Percentiles rank a stretch among this genome's conserved stretches.
Conservation (phyloP, 768 basidiomycete genomes). For the Gymnopilus junonius region DNA sequence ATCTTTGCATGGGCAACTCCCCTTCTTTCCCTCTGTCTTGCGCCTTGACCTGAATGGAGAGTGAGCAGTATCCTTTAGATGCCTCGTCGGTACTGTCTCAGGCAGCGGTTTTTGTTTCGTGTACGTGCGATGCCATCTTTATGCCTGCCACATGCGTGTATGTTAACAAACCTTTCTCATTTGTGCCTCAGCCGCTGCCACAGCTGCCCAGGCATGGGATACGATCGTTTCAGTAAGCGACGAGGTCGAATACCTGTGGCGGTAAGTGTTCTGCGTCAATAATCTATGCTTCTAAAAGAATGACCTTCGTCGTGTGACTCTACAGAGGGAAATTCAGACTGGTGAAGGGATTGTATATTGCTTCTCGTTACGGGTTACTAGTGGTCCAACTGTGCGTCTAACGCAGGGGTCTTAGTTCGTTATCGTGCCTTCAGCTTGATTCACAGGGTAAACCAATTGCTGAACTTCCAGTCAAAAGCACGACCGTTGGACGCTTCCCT, state of each 20-base stretch:
- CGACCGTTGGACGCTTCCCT: neutral
- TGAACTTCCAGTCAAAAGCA: neutral
- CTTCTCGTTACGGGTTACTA: slow-evolving; percentile 21
- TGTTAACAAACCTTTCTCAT: neutral
- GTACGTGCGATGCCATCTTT: neutral
- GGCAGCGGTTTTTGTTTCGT: neutral
- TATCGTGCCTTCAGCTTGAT: too few relatives aligned
- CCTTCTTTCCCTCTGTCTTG: neutral
- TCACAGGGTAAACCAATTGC: slow-evolving; percentile 13
- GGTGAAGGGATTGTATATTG: slow-evolving; percentile 22
- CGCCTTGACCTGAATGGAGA: neutral
- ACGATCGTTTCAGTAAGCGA: slow-evolving; percentile 14
- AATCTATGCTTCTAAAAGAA: too few relatives aligned
- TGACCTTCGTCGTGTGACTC: neutral
- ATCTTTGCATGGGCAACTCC: too few relatives aligned
- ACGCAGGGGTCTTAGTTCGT: too few relatives aligned
- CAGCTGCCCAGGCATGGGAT: slow-evolving; percentile 25
- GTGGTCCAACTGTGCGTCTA: slow-evolving; percentile 23
- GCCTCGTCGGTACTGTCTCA: neutral
- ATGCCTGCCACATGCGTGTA: neutral
- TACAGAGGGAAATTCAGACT: slow-evolving; percentile 13
- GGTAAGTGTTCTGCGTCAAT: slow-evolving; percentile 4
- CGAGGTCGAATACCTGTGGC: slow-evolving; percentile 27
- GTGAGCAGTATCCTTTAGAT: neutral
- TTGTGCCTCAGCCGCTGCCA: slow-evolving; percentile 17